Evolutionary conservation across 495 filamentous ascomycete genomes (phyloP), one percentile per base, ranked within the genome.

Genomic region (Hypoxylon fragiforme): DNA sequence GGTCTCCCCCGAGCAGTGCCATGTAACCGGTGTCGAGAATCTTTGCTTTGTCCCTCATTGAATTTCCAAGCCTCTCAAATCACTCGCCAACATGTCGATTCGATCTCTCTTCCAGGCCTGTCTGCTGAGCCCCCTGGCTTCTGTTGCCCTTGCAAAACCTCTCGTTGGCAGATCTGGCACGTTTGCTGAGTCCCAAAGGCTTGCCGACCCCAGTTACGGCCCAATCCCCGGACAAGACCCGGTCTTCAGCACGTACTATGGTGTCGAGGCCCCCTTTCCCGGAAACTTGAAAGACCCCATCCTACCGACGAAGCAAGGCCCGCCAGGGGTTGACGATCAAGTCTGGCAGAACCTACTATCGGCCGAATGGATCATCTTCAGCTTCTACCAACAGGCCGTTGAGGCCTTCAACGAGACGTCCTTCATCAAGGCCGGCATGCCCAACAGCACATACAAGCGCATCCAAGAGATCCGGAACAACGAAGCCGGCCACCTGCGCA

Each of bases 381-480:
- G 64, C 35, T 80, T 82, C 60, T 82, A 82, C 60, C 79, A 81
- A 54, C 44, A 71, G 35, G 77, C 70, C 24, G 71, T 81, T 15
- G 76, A 80, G 42, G 46, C 54, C 9, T 82, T 79, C 62, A 74
- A 70, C 24, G 19, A 51, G 18, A 51, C 64, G 0, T 56, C 67
- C 35, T 82, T 82, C 50, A 65, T 68, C 30, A 57, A 60, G 9
- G 57, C 65, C 15, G 78, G 75, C 31, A 64, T 73, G 22, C 77
- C 77, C 4, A 64, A 70, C 30, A 71, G 57, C 4, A 81, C 79
- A 1, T 77, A 76, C 44, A 55, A 69, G n/a, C 73, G 77, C 11
- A 73, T 82, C 53, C 60, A 68, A 39, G 75, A 82, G 50, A 80
- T 82, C 41, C 75, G 79, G 38, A 73, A 81, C 65, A 82, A 81